Evolutionary conservation across 768 basidiomycete genomes (phyloP), one percentile per base, ranked within the genome.

Genomic region (Dentipellis sp.): DNA sequence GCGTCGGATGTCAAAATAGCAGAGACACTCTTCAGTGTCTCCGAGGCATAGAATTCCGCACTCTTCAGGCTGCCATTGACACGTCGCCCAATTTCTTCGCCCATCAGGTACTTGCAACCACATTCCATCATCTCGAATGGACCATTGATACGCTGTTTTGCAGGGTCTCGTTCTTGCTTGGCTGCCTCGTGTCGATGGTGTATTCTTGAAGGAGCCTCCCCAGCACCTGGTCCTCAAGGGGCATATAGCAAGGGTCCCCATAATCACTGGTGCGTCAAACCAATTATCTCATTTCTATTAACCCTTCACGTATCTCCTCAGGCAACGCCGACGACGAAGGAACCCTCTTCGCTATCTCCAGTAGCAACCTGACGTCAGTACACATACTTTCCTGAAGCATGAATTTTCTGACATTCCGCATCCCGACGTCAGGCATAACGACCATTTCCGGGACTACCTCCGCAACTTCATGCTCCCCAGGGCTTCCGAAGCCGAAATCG

Each of bases 1-100:
- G 60, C 2, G 56, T 58, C 1, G 58, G 46, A 10, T 66, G 65
- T 23, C 42, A 58, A 17, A 42, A 35, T 11, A 51, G 58, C n/a
- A 22, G 37, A 2, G 65, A 66, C 49, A 62, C 63, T 7, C 53
- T 64, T 12, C 52, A 57, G 4, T 66, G 65, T 48, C 52, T 66
- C 23, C 58, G 63, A 16, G 47, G 10, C 17, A 48, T 61, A 10
- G 56, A 57, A 17, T 52, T 56, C 23, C 22, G 1, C 1, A 51
- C 17, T 23, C 17, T 59, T 4, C 55, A 57, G 29, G 34, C 50
- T 23, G 60, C 62, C 10, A 62, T 63, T 37, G 56, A 62, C 51
- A 1, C 45, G 11, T 52, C 55, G 37, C 62, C 62, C 3, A 49
- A 56, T 39, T 56, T 59, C 10, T 60, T 59, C 22, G 47, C 54